phyloP scores from a whole-genome alignment of 78 protist species.

The Dictyostelium discoideum region dicty_2.7 NC_007089.4:1538501-1539000 shows the following conservation, averaged over 20 bases:
- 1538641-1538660: background rate
- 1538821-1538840: background rate
- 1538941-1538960: background rate
- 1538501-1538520: too few relatives aligned
- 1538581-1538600: background rate
- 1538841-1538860: conserved; percentile 20
- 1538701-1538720: background rate
- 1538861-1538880: background rate
- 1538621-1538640: background rate
- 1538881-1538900: background rate
- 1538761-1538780: conserved; percentile 2
- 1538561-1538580: background rate
- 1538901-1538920: background rate
- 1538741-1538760: background rate
- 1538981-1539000: background rate
- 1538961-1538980: background rate
- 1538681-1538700: conserved; percentile 22
- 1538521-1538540: too few relatives aligned
- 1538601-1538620: background rate
- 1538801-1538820: background rate
- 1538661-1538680: background rate
- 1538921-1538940: background rate
- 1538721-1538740: background rate
- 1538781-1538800: conserved; percentile 41
- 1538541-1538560: background rate